Evolutionary conservation across 305 asterid species (phyloP), one percentile per base, ranked within the genome.

Genomic region (Rubia peregrina): DNA sequence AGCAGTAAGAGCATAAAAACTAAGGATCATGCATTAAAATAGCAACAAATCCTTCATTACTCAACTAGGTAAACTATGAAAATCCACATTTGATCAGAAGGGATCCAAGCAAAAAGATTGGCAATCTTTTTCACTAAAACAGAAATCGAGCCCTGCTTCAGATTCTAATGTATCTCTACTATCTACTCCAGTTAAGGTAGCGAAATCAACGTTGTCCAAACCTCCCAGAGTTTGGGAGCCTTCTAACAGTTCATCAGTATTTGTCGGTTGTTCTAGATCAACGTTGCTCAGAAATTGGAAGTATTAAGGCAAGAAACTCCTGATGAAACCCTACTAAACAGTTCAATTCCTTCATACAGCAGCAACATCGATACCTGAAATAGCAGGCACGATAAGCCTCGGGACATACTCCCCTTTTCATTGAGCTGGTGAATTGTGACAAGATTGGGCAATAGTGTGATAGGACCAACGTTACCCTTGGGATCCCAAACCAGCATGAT

Each of bases 401-500:
- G 3, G 65, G 30, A 6, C 44, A 48, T 69, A 55, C 64, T 80
- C 90, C 62, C 82, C 90, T 75, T 83, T 55, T 75, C 84, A 76
- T 87, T 87, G 0, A 89, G 90, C 14, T 83, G 87, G 48, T 83
- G 90, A 51, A 87, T 87, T 46, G 86, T 85, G 40, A 87, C 92
- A 53, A 85, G 83, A 77, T 87, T 88, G 0, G 90, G 90, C 71
- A 87, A 49, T 42, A 88, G 90, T 60, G 88, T 87, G 5, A 69
- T 71, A 6, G 92, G 88, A 21, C 88, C 92, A 7, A 76, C 78
- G 80, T 85, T 83, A 67, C 87, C 90, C 85, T 83, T 83, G 2
- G 88, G 90, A 74, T 87, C 92, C 88, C 92, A 87, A 76, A 77
- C 88, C 10, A 86, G 91, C 89, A 86, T 86, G 67, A 86, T 84